Base-by-base conservation (phyloP, 257 asterid species). In the Ilex asprella region DNA sequence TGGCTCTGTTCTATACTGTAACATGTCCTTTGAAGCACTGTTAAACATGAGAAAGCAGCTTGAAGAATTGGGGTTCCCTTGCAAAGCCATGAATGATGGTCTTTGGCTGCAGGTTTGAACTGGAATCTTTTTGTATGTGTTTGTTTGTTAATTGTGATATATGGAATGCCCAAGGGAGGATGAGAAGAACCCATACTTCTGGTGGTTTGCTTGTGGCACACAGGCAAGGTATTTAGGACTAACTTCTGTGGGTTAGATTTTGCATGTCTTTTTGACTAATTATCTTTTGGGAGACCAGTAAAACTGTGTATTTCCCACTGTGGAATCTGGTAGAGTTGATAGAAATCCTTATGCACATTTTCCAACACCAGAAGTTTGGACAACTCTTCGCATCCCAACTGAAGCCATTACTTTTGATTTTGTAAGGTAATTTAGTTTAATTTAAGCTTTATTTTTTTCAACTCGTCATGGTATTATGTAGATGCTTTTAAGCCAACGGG, bases 71-170 rank as follows among this genome's bases (percentile, higher is more conserved):
- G 97, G 90, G 63, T 92, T 89, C 73, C 96, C 97, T 67, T 85
- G 99, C 94, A 89, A 90, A 83, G 94, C 96, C 64, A 86, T 86
- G 76, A 87, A 92, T 76, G 99, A 89, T 76, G 99, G 96, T 69
- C 82, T 89, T 64, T 92, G 99, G 99, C 79, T 92, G 75, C 96
- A 92, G 99, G 97, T 92, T 61, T 74, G 29, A 50, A 64, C 61
- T 55, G 59, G 16, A 32, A 57, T 55, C 57, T 54, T 59, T 58
- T 59, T 21, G 27, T 21, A 21, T 21, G 27, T 21, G 27, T 21
- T 21, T 31, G 27, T 62, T 12, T 21, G 29, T 64, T 56, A 15
- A 31, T 7, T 12, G 50, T 51, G 39, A 13, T 39, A 32, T 16
- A 47, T 7, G 67, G 30, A 21, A 21, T 21, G 27, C 27, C 27